A percentile compares a stretch with the other conserved stretches of the same genome.
Conservation (phyloP, 805 yeast species). For the Blastobotrys peoriensis region DNA sequence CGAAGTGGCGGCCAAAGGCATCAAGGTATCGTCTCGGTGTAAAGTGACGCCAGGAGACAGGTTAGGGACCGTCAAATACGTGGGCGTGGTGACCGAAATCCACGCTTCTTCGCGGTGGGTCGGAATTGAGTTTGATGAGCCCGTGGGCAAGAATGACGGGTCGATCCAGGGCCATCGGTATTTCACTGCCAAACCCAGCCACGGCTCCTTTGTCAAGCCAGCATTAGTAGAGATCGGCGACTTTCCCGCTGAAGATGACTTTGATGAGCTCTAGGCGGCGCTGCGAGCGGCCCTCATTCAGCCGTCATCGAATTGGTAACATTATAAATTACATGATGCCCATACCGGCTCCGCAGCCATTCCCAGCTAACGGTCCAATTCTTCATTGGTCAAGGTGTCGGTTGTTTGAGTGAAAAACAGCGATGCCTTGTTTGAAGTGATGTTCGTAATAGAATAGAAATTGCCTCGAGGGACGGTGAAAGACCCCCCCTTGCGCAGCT, state of each 20-base stretch:
- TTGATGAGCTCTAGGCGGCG: slow-evolving; percentile 20
- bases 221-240: slow-evolving; percentile 63
- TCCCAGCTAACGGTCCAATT: too few species aligned
- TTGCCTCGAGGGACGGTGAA: slow-evolving; percentile 78
- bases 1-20: slow-evolving; percentile 10
- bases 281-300: background rate
- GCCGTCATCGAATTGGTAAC: too few species aligned
- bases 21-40: slow-evolving; percentile 23
- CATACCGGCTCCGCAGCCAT: too few species aligned
- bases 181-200: slow-evolving; percentile 49
- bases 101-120: slow-evolving; percentile 56
- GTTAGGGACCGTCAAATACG: slow-evolving; percentile 61
- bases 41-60: slow-evolving; percentile 45
- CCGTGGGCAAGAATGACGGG: slow-evolving; percentile 85
- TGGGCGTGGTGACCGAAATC: slow-evolving; percentile 64
- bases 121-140: slow-evolving; percentile 80
- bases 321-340: too few species aligned
- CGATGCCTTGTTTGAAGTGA: slow-evolving; percentile 48
- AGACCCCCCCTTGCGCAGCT: slow-evolving; percentile 66
- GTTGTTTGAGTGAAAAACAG: slow-evolving; percentile 72
- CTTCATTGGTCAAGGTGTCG: slow-evolving; percentile 4
- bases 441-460: slow-evolving; percentile 60
- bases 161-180: slow-evolving; percentile 52
- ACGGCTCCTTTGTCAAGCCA: slow-evolving; percentile 80
- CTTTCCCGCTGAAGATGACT: slow-evolving; percentile 48